Base-by-base conservation (phyloP, 2,329 filamentous ascomycete species). In the Trichocomaceae sp. region DNA sequence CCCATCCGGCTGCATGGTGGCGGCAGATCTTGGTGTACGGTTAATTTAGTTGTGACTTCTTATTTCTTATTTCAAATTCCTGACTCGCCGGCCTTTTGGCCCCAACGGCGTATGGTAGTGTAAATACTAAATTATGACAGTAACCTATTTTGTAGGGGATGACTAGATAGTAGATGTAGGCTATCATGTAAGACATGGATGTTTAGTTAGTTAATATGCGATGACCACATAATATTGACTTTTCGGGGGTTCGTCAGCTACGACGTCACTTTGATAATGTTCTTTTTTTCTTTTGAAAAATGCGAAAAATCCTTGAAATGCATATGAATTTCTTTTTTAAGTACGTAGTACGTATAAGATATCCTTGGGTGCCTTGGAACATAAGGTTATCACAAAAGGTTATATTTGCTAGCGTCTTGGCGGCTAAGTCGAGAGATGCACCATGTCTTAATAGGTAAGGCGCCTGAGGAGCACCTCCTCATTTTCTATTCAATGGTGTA, bases 21-120 rank as follows among this genome's bases (percentile, higher is more conserved):
- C 55, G 55, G 55, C 46, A 50, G 55, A 57, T 57, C 55, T 41
- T 54, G 55, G 50, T 57, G 23, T 52, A 42, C 22, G 47, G 35
- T 50, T 41, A 41, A 50, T 19, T 42, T 20, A 42, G 17, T 35
- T 35, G 31, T 35, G 26, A 13, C 31, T 35, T 35, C 31, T 15
- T 29, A 29, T 29, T 35, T 35, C 31, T 15, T 29, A 29, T 29
- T 29, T 29, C 4, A 26, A 26, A 26, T 7, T 12, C 10, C 39
- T 20, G 7, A 42, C n/a, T 42, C 17, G 22, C 17, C 19, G 17
- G 39, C 19, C 39, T 42, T 23, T 35, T 37, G 44, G 51, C 42
- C 45, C 51, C 51, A 47, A 53, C 51, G 51, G 51, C 51, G 31
- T 31, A 35, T 15, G 29, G 29, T 33, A 33, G 29, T 33, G 33